A percentile compares a stretch with the other conserved stretches of the same genome.
These are phyloP conservation scores for Quercus phellos DNA, from an alignment of 331 rosid species.

Conservation along the genomic window DNA sequence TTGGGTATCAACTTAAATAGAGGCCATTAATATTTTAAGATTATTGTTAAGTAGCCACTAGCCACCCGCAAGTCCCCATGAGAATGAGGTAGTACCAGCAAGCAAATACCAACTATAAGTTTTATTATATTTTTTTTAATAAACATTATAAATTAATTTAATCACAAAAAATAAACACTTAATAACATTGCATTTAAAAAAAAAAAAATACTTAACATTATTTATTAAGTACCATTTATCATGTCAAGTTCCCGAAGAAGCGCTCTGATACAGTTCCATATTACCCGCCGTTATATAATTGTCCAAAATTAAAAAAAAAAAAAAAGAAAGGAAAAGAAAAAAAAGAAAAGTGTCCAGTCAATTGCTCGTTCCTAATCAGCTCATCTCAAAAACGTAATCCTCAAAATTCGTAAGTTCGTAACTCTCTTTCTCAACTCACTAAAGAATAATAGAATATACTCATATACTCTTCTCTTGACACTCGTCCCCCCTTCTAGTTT, in stretches of 20 bases:
- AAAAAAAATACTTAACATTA: too few relatives aligned
- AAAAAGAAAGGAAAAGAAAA: background rate
- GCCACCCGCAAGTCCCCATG: too few relatives aligned
- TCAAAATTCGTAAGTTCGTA: background rate
- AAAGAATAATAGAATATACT: background rate
- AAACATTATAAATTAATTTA: too few relatives aligned
- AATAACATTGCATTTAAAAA: too few relatives aligned
- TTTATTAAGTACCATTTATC: too few relatives aligned
- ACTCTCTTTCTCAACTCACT: background rate
- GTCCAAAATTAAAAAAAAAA: background rate
- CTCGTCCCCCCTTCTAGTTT: slow-evolving; percentile 7
- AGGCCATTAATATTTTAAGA: too few relatives aligned
- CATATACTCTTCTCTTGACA: background rate
- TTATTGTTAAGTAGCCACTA: too few relatives aligned
- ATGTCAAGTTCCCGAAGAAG: slow-evolving; percentile 3
- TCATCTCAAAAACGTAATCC: slow-evolving; percentile 27
- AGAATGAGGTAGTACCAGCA: too few relatives aligned
- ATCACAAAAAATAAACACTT: too few relatives aligned
- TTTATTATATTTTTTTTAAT: too few relatives aligned
- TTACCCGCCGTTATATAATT: background rate
- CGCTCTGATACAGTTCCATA: background rate
- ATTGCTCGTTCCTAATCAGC: background rate
- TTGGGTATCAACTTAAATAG: too few relatives aligned
- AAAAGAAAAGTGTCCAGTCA: background rate
- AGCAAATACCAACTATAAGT: too few relatives aligned